Evolutionary conservation across 2,329 filamentous ascomycete genomes (phyloP).

Genomic region (Alternaria metachromatica): DNA sequence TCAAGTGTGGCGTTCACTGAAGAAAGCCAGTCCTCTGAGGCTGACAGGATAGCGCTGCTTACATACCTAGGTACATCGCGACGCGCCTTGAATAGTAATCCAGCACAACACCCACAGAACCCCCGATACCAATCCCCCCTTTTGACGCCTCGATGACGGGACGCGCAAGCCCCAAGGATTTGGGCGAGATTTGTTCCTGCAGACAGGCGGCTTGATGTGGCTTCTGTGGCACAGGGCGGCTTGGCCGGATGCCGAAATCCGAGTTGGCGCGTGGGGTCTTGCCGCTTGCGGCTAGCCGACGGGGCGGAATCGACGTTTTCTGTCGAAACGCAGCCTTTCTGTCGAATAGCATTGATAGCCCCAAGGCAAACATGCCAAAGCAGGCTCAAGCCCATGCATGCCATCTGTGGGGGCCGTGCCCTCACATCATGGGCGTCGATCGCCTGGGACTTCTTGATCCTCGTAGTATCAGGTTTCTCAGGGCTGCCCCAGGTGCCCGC

Average conservation of each 20-base stretch:
- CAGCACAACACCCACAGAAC: too few relatives aligned
- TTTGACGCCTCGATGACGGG: background rate
- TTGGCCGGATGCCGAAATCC: slow-evolving; percentile 23
- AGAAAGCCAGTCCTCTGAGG: background rate
- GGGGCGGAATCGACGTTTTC: background rate
- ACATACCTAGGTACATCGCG: background rate
- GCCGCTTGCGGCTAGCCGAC: slow-evolving; percentile 8
- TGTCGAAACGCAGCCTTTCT: background rate
- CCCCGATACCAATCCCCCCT: background rate
- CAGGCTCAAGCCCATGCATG: background rate
- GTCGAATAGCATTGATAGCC: background rate
- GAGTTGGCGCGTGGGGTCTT: slow-evolving; percentile 13
- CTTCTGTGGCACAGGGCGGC: slow-evolving; percentile 11
- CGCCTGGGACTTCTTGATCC: background rate
- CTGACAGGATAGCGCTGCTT: background rate
- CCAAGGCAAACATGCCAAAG: background rate
- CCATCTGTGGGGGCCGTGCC: background rate
- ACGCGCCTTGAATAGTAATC: background rate
- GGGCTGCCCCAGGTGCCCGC: background rate
- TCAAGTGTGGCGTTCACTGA: background rate
- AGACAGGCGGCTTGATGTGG: slow-evolving; percentile 13
- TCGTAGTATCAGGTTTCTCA: background rate
- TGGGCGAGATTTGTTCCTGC: slow-evolving; percentile 12
- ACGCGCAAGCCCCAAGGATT: slow-evolving; percentile 14
- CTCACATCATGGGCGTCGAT: background rate